phyloP scores from a whole-genome alignment of 2,329 filamentous ascomycete genomes.

The Cladorrhinum sp. region DNA sequence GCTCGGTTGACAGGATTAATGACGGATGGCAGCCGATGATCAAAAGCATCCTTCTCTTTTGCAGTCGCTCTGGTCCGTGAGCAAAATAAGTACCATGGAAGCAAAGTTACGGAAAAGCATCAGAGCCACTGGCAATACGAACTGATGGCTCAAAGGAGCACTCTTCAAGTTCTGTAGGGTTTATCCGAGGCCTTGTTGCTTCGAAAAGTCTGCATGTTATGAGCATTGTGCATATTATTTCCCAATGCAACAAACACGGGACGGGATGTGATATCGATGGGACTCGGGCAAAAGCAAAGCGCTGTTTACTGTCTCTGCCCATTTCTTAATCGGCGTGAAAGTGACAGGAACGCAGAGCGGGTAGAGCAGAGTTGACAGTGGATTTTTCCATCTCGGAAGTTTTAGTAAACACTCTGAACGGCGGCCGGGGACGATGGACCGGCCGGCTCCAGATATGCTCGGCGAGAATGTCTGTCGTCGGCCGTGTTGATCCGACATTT shows the following conservation, averaged over 20 bases:
- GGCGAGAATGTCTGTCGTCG: neutral
- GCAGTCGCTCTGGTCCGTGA: neutral
- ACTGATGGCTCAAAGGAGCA: neutral
- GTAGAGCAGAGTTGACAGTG: neutral
- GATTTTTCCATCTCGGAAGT: neutral
- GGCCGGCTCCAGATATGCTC: neutral
- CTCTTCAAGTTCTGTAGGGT: neutral
- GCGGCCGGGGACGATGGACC: neutral
- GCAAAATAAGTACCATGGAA: neutral
- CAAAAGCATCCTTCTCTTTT: neutral
- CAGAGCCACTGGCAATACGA: neutral
- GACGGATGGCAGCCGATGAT: neutral
- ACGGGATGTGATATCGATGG: neutral
- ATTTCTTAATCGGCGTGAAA: neutral
- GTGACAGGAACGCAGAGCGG: neutral
- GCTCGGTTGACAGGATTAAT: neutral
- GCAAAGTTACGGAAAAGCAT: neutral
- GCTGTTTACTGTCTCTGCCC: neutral
- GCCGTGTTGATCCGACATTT: neutral
- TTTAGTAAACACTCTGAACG: neutral
- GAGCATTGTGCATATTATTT: neutral
- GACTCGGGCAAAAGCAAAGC: neutral
- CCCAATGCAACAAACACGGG: constrained; percentile 3
- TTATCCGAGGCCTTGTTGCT: neutral
- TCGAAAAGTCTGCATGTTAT: neutral